Percentiles rank a stretch among this genome's conserved stretches.
Evolutionary conservation across 2,329 filamentous ascomycete genomes (phyloP).

Genomic region (Biscogniauxia mediterranea): DNA sequence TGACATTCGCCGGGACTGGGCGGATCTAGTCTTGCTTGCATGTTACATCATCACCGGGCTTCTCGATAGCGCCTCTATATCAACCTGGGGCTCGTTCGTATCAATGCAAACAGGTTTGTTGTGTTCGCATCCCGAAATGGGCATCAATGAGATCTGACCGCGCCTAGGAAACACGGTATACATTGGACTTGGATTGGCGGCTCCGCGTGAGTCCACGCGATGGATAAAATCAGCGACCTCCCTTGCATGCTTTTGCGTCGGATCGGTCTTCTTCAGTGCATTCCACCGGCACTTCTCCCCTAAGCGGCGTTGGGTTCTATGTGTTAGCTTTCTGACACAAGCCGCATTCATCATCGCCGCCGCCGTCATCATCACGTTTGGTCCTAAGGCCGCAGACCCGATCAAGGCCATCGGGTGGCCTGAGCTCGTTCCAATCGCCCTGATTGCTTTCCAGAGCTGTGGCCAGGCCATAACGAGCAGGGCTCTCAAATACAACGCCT

Average conservation of each 20-base stretch:
- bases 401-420: conserved; percentile 52
- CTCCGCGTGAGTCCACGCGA: conserved; percentile 51
- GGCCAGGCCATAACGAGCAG: conserved; percentile 76
- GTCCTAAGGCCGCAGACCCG: conserved; percentile 37
- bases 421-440: conserved; percentile 63
- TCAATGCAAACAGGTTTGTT: conserved; percentile 75
- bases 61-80: conserved; percentile 72
- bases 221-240: conserved; percentile 74
- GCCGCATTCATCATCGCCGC: conserved; percentile 48
- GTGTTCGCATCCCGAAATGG: neutral
- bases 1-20: conserved; percentile 59
- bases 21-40: conserved; percentile 66
- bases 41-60: conserved; percentile 78
- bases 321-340: conserved; percentile 56
- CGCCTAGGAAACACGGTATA: conserved; percentile 71
- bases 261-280: conserved; percentile 68
- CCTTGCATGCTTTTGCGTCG: conserved; percentile 67
- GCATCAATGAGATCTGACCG: conserved; percentile 4
- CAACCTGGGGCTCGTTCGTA: conserved; percentile 77
- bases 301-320: conserved; percentile 63
- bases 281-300: conserved; percentile 65
- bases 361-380: conserved; percentile 52
- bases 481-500: conserved; percentile 64
- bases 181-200: conserved; percentile 69
- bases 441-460: conserved; percentile 74